Evolutionary conservation across 2,329 filamentous ascomycete species (phyloP).

Genomic region (Stachybotrys elegans): DNA sequence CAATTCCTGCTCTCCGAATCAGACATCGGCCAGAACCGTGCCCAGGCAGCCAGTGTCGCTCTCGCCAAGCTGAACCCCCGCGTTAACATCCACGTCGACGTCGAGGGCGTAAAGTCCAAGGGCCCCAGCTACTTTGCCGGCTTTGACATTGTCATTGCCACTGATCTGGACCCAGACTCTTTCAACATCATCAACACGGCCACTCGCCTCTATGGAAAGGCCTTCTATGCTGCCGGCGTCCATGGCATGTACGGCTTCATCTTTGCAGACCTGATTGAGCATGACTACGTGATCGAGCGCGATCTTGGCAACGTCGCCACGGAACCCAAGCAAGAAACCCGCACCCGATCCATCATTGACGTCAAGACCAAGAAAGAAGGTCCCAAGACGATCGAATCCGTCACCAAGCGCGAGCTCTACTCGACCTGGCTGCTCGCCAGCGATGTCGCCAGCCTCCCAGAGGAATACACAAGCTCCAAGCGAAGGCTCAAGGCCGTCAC

Average conservation of each 20-base stretch:
- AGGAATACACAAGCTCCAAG: constrained; percentile 61
- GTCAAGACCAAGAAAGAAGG: constrained; percentile 67
- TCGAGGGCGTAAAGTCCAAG: constrained; percentile 61
- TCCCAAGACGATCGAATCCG: constrained; percentile 69
- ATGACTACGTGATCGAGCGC: constrained; percentile 85
- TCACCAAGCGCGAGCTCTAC: constrained; percentile 89
- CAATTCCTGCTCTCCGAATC: constrained; percentile 72
- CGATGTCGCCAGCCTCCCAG: constrained; percentile 65
- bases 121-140: constrained; percentile 67
- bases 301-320: constrained; percentile 71
- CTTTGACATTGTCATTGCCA: constrained; percentile 86
- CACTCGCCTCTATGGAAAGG: constrained; percentile 69
- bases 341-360: constrained; percentile 69
- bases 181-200: constrained; percentile 80
- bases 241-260: constrained; percentile 94
- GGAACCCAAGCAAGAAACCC: constrained; percentile 59
- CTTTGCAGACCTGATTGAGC: constrained; percentile 86
- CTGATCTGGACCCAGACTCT: constrained; percentile 72
- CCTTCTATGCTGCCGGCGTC: constrained; percentile 84
- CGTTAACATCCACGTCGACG: constrained; percentile 69
- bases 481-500: constrained; percentile 73
- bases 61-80: constrained; percentile 86
- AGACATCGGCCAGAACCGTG: constrained; percentile 78
- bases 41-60: constrained; percentile 70
- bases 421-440: constrained; percentile 81